These are phyloP conservation scores for Citrus cavaleriei DNA, from an alignment of 345 rosid genomes.

Conservation along the genomic window DNA sequence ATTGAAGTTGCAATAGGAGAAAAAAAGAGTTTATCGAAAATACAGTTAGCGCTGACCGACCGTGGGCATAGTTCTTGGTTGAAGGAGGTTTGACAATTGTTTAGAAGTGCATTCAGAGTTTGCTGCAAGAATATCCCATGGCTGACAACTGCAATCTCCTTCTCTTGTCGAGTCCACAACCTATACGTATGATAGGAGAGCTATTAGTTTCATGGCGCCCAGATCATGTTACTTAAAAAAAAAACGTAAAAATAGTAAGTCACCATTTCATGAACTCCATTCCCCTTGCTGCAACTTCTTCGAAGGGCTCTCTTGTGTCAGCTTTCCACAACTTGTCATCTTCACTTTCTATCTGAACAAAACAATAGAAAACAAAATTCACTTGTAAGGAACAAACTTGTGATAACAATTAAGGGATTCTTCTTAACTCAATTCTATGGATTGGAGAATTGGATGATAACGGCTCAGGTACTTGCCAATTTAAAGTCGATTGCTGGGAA, in stretches of 20 bases:
- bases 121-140: constrained; percentile 67
- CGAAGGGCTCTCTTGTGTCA: constrained; percentile 41
- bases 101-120: constrained; percentile 38
- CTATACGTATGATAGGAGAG: constrained; percentile 19
- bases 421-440: no score
- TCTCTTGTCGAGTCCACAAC: constrained; percentile 77
- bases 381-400: background rate
- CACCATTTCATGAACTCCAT: constrained; percentile 56
- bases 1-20: background rate
- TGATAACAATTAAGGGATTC: background rate
- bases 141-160: constrained; percentile 74
- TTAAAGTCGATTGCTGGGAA: constrained; percentile 74
- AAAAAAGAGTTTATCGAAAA: no score
- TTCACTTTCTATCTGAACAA: constrained; percentile 57
- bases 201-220: background rate
- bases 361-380: no score
- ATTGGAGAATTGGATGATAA: background rate
- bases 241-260: background rate
- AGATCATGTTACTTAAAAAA: no score
- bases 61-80: constrained; percentile 24
- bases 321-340: constrained; percentile 62
- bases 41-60: constrained; percentile 15
- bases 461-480: constrained; percentile 34
- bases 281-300: constrained; percentile 62
- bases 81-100: constrained; percentile 26